phyloP scores from a whole-genome alignment of 2,329 filamentous ascomycete genomes.

The Ilyonectria robusta region DNA sequence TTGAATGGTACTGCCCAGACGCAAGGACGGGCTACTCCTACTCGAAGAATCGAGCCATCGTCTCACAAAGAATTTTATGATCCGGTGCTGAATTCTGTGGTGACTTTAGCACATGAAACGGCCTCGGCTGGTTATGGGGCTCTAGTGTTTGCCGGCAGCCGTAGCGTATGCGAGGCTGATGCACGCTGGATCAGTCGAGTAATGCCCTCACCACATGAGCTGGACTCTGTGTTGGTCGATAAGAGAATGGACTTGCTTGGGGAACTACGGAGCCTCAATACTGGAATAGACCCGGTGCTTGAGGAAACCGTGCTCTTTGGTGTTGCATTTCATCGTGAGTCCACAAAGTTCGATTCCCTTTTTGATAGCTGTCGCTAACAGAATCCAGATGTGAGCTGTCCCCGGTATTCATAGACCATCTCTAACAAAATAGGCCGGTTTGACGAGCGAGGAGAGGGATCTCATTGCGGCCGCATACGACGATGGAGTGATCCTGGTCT shows the following conservation, averaged over 20 bases:
- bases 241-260: conserved; percentile 75
- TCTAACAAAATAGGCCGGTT: conserved; percentile 65
- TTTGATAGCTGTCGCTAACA: conserved; percentile 23
- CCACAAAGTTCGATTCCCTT: neutral
- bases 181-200: conserved; percentile 78
- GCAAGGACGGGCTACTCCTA: conserved; percentile 56
- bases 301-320: conserved; percentile 75
- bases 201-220: conserved; percentile 66
- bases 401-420: neutral
- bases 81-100: conserved; percentile 77
- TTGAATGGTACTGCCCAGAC: conserved; percentile 55
- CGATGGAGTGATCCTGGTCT: conserved; percentile 75
- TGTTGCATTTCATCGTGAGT: conserved; percentile 79
- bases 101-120: conserved; percentile 78
- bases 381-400: conserved; percentile 54
- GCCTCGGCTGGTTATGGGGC: conserved; percentile 78
- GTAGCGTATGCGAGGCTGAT: conserved; percentile 76
- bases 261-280: conserved; percentile 75
- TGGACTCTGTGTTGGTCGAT: conserved; percentile 65
- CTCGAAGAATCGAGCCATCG: conserved; percentile 68
- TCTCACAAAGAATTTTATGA: conserved; percentile 73
- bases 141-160: conserved; percentile 81
- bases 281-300: conserved; percentile 76
- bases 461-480: conserved; percentile 81
- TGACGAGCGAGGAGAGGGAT: conserved; percentile 83